Conservation (phyloP, 164 flowering plant species). For the Umbellularia californica region DNA sequence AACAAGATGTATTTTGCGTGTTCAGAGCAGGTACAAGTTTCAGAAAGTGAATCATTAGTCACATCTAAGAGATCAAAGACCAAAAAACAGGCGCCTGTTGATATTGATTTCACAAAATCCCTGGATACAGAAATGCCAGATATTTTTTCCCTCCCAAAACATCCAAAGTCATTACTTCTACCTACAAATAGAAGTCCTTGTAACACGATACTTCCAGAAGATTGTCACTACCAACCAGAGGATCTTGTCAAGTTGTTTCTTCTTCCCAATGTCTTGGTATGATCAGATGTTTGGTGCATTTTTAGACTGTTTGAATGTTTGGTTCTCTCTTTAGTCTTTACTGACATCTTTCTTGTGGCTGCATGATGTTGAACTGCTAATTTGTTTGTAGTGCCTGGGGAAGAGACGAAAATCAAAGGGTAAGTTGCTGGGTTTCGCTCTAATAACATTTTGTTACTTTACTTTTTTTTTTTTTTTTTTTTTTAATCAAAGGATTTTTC, state of each 20-base stretch:
- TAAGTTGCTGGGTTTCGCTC: constrained; percentile 16
- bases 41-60: constrained; percentile 39
- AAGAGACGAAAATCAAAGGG: constrained; percentile 52
- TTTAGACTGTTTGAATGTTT: not conserved
- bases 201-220: constrained; percentile 80
- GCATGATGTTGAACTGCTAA: constrained; percentile 9
- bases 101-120: constrained; percentile 60
- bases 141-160: constrained; percentile 79
- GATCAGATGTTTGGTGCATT: not conserved
- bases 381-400: constrained; percentile 69
- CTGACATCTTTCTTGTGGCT: constrained; percentile 5
- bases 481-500: no score
- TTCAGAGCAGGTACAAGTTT: constrained; percentile 33
- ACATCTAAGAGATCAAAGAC: constrained; percentile 48
- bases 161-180: constrained; percentile 63
- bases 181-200: constrained; percentile 61
- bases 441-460: not conserved
- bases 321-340: not conserved
- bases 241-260: constrained; percentile 93
- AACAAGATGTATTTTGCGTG: constrained; percentile 28
- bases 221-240: constrained; percentile 97
- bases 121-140: constrained; percentile 55
- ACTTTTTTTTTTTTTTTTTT: no score
- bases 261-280: constrained; percentile 76
- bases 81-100: constrained; percentile 48